These are phyloP conservation scores for Biscogniauxia mediterranea DNA, from an alignment of 2,329 filamentous ascomycete genomes.

Conservation along the genomic window DNA sequence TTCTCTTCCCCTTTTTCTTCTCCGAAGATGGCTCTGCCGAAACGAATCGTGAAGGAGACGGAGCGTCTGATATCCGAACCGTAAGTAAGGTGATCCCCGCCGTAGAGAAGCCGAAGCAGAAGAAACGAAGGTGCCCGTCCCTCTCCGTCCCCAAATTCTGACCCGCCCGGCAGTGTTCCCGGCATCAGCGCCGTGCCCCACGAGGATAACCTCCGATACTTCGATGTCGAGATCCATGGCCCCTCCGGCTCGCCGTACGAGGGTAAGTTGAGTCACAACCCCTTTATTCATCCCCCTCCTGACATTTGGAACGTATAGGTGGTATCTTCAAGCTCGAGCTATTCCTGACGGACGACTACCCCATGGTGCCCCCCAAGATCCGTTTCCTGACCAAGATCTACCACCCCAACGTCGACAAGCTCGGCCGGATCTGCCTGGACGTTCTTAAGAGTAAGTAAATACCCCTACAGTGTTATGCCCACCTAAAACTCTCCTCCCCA, in stretches of 20 bases:
- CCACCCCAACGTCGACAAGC: constrained; percentile 97
- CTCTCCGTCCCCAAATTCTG: background rate
- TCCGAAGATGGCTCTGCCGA: constrained; percentile 71
- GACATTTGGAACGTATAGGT: constrained; percentile 38
- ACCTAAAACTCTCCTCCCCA: constrained; percentile 1
- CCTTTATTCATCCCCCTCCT: constrained; percentile 10
- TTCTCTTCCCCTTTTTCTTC: no score
- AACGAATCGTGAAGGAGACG: constrained; percentile 98
- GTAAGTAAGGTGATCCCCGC: constrained; percentile 52
- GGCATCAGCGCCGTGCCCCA: constrained; percentile 95
- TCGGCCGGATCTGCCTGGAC: constrained; percentile 94
- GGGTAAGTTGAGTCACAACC: constrained; percentile 52
- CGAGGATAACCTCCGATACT: constrained; percentile 96
- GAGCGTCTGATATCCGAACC: constrained; percentile 95
- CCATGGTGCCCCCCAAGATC: constrained; percentile 98
- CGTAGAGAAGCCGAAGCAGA: background rate
- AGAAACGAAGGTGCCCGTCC: background rate
- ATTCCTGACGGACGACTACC: constrained; percentile 97
- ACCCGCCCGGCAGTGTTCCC: constrained; percentile 65
- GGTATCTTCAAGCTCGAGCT: constrained; percentile 96
- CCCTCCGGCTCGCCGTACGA: constrained; percentile 92
- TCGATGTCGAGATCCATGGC: constrained; percentile 95
- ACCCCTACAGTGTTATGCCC: no score
- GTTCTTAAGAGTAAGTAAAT: constrained; percentile 81
- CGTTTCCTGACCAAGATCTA: constrained; percentile 99